These are phyloP conservation scores for Coniochaeta hoffmannii DNA, from an alignment of 2,329 filamentous ascomycete species.

Conservation along the genomic window DNA sequence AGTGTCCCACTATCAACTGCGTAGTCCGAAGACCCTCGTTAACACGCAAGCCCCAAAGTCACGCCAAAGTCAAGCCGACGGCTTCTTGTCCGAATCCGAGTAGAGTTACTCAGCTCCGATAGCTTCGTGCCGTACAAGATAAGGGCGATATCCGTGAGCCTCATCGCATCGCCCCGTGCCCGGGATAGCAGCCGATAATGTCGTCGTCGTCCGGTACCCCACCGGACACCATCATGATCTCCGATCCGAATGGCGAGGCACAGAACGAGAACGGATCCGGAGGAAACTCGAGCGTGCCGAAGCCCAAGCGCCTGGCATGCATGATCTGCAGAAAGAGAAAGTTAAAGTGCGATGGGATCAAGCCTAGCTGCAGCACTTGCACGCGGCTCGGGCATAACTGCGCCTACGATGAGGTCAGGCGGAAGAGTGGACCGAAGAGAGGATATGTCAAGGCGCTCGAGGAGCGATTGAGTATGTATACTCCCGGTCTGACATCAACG, in stretches of 20 bases:
- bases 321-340: conserved; percentile 91
- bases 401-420: conserved; percentile 84
- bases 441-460: conserved; percentile 93
- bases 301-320: conserved; percentile 90
- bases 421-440: conserved; percentile 90
- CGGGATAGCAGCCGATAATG: conserved; percentile 9
- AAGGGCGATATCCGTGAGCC: background rate
- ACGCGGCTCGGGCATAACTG: conserved; percentile 79
- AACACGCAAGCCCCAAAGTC: background rate
- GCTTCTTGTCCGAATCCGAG: background rate
- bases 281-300: conserved; percentile 54
- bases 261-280: conserved; percentile 7
- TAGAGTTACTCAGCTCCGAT: too few species aligned
- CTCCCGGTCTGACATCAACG: background rate
- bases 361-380: conserved; percentile 84
- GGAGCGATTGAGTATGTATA: conserved; percentile 71
- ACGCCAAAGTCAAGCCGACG: background rate
- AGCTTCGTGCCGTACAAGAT: too few species aligned
- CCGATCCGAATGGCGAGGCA: conserved; percentile 12
- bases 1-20: background rate
- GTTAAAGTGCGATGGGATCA: conserved; percentile 77
- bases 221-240: conserved; percentile 20
- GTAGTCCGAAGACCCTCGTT: too few species aligned
- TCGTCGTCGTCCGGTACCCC: conserved; percentile 19
- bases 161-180: background rate